These are phyloP conservation scores for Epithele typhae DNA, from an alignment of 768 basidiomycete genomes.

Conservation along the genomic window DNA sequence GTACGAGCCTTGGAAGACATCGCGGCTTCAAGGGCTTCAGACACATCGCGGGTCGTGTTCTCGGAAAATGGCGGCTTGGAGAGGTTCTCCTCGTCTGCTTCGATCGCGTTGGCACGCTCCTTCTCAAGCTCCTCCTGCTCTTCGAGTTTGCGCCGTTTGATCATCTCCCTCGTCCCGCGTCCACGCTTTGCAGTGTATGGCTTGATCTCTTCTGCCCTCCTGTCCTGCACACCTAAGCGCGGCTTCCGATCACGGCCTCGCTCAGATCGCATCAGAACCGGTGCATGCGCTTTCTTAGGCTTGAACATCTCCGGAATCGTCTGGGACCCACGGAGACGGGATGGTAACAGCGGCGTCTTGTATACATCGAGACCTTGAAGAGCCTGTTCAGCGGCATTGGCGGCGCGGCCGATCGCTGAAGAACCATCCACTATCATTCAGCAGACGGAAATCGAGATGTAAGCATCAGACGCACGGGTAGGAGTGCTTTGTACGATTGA, in stretches of 20 bases:
- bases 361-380: conserved; percentile 73
- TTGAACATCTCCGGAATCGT: conserved; percentile 62
- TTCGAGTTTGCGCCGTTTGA: conserved; percentile 59
- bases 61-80: conserved; percentile 25
- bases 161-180: conserved; percentile 71
- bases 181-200: conserved; percentile 84
- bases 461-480: conserved; percentile 3
- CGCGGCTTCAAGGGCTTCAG: conserved; percentile 19
- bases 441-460: too few relatives aligned
- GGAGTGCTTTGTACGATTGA: conserved; percentile 5
- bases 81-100: conserved; percentile 30
- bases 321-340: conserved; percentile 43
- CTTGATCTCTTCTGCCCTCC: conserved; percentile 40
- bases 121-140: conserved; percentile 42
- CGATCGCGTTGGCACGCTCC: conserved; percentile 25
- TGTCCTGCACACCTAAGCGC: conserved; percentile 39
- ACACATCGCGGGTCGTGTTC: conserved; percentile 11
- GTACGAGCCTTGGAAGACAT: conserved; percentile 7
- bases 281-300: conserved; percentile 37
- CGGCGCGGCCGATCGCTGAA: conserved; percentile 23
- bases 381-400: conserved; percentile 58
- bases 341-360: conserved; percentile 73
- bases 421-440: too few relatives aligned
- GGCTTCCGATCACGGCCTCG: conserved; percentile 46
- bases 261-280: conserved; percentile 61